Evolutionary conservation across 352 stramenopile genomes (phyloP).

Genomic region (Pythium oligandrum): DNA sequence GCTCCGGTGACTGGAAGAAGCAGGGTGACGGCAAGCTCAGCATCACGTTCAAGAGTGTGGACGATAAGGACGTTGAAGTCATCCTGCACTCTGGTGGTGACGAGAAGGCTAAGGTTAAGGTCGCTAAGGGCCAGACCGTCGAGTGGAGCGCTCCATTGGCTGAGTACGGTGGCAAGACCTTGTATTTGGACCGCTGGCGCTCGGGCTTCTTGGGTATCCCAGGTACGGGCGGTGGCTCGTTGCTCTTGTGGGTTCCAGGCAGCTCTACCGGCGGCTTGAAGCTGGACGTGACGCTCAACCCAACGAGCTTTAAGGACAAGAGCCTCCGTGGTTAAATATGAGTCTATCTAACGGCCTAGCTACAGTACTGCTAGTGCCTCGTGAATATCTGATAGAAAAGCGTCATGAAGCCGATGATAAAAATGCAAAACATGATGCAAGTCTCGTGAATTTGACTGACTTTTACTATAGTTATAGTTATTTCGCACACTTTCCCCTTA

Average conservation of each 20-base stretch:
- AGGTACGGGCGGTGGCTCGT: conserved; percentile 49
- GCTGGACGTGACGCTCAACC: conserved; percentile 41
- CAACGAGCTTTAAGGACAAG: conserved; percentile 5
- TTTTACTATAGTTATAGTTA: no score
- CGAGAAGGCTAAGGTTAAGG: conserved; percentile 32
- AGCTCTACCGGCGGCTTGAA: conserved; percentile 34
- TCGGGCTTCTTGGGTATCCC: conserved; percentile 47
- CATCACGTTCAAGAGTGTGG: conserved; percentile 37
- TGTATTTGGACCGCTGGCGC: conserved; percentile 65
- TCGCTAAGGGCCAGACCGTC: conserved; percentile 29
- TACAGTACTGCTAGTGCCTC: no score
- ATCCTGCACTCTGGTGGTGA: conserved; percentile 47
- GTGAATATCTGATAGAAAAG: no score
- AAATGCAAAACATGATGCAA: no score
- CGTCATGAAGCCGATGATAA: no score
- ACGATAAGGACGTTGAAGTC: conserved; percentile 41
- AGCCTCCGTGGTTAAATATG: not conserved
- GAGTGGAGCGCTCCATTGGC: conserved; percentile 31
- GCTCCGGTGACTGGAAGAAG: conserved; percentile 34
- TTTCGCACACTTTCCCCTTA: no score
- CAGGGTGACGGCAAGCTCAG: conserved; percentile 31
- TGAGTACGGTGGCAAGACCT: conserved; percentile 36
- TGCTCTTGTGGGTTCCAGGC: conserved; percentile 58
- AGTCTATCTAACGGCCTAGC: no score
- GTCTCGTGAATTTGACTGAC: no score